A percentile compares a stretch with the other conserved stretches of the same genome.
phyloP scores from a whole-genome alignment of 768 basidiomycete species.

The Pulveroboletus sp. region DNA sequence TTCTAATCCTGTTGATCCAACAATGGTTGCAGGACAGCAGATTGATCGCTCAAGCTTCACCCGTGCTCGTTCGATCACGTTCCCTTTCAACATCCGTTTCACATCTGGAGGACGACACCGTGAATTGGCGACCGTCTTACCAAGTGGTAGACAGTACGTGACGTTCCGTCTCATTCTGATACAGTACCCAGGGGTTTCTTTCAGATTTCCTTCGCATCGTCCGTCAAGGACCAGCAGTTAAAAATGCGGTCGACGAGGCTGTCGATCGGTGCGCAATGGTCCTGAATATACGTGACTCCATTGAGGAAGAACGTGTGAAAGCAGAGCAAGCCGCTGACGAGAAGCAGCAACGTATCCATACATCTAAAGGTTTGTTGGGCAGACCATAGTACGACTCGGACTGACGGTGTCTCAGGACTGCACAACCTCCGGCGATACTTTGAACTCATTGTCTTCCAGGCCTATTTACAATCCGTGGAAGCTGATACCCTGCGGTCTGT shows the following conservation, averaged over 20 bases:
- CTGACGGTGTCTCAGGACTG: slow-evolving; percentile 45
- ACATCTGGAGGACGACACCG: slow-evolving; percentile 27
- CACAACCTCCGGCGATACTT: slow-evolving; percentile 84
- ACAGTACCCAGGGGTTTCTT: slow-evolving; percentile 5
- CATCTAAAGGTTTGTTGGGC: slow-evolving; percentile 59
- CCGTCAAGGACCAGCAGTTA: slow-evolving; percentile 81
- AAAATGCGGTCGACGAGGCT: slow-evolving; percentile 79
- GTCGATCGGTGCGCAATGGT: slow-evolving; percentile 84
- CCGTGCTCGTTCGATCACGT: slow-evolving; percentile 34
- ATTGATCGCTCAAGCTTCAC: slow-evolving; percentile 29
- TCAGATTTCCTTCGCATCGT: slow-evolving; percentile 81
- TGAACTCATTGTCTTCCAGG: slow-evolving; percentile 82
- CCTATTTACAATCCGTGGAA: slow-evolving; percentile 77
- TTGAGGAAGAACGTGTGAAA: slow-evolving; percentile 73
- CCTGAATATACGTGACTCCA: slow-evolving; percentile 81
- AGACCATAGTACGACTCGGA: neutral
- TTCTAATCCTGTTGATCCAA: slow-evolving; percentile 78
- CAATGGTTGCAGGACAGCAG: slow-evolving; percentile 63
- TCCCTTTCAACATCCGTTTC: slow-evolving; percentile 40
- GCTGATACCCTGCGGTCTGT: slow-evolving; percentile 76
- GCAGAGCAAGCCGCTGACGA: slow-evolving; percentile 79
- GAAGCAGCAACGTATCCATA: slow-evolving; percentile 57
- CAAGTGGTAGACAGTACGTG: slow-evolving; percentile 85
- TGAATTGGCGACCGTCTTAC: slow-evolving; percentile 59
- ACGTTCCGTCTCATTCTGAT: neutral